Evolutionary conservation across 116 monocot species (phyloP).

Genomic region (Papilionanthe hybrid): DNA sequence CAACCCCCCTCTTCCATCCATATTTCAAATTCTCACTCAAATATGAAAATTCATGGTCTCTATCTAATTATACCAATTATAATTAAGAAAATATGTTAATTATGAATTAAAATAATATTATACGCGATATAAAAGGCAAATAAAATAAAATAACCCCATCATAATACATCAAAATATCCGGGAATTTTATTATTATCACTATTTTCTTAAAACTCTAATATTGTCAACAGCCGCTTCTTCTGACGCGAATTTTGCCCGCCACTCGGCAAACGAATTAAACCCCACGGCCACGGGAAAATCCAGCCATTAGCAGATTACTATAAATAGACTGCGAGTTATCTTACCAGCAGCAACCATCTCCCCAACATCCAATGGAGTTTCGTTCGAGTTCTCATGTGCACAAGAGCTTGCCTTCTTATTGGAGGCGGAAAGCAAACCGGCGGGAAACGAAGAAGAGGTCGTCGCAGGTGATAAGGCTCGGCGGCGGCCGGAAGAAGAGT

Average conservation of each 20-base stretch:
- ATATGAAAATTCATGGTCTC: too few species aligned
- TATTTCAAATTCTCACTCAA: too few species aligned
- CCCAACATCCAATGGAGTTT: background rate
- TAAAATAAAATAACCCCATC: too few species aligned
- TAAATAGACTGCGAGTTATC: background rate
- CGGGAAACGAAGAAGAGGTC: background rate
- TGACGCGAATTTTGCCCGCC: background rate
- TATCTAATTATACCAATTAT: too few species aligned
- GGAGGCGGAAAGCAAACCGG: slow-evolving; percentile 11
- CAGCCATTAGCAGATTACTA: background rate
- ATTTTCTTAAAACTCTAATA: too few species aligned
- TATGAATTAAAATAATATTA: too few species aligned
- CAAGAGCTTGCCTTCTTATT: slow-evolving; percentile 10
- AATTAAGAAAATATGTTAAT: too few species aligned
- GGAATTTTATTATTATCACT: too few species aligned
- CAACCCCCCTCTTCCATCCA: too few species aligned
- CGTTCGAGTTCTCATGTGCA: background rate
- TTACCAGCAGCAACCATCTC: background rate
- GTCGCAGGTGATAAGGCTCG: background rate
- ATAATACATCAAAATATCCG: too few species aligned
- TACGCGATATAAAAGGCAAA: too few species aligned
- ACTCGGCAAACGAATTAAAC: background rate
- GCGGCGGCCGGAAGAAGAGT: background rate
- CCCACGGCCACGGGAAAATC: background rate
- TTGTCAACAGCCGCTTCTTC: background rate